Evolutionary conservation across 2,329 filamentous ascomycete species (phyloP), one percentile per base, ranked within the genome.

Genomic region (Sphaerulina vaccinii): DNA sequence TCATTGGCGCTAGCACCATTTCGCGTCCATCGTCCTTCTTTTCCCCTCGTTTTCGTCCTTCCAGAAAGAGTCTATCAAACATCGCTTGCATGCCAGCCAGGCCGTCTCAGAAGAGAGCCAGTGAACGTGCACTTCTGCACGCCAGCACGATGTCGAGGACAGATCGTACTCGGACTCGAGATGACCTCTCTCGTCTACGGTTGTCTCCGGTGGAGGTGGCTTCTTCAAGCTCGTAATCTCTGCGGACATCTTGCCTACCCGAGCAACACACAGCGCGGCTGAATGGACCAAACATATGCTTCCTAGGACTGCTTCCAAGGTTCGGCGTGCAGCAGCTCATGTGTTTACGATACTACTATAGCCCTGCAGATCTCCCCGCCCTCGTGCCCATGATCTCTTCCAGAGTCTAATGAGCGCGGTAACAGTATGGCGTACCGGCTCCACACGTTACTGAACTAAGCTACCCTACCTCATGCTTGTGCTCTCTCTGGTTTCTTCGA

Each of bases 401-500:
- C 18, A 32, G 46, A 49, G 45, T 47, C 39, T 47, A 47, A 27
- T 38, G 42, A 48, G 38, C 29, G 33, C 47, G 45, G 43, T 51
- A 42, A 48, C 49, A 38, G 51, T 51, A 54, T 55, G 47, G 56
- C 51, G 50, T 44, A 45, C 50, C 56, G 56, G 56, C 56, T 59
- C 56, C 56, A 59, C 56, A 48, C 52, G 52, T 51, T 33, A 54
- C 18, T 49, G 46, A 42, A 44, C 54, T 37, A 22, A 45, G 36
- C 51, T 49, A 29, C 42, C 47, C 52, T 48, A 23, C 52, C 39
- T 29, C 36, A 23, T 33, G 45, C 36, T 15, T 50, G 24, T 22
- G 21, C 33, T 43, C 21, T 50, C 33, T 45, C 24, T 46, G 37
- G 35, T 38, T 35, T 23, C 33, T 49, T 16, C 33, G 36, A 23